phyloP scores from a whole-genome alignment of 2,329 filamentous ascomycete species.

The Verticillium albo-atrum region DNA sequence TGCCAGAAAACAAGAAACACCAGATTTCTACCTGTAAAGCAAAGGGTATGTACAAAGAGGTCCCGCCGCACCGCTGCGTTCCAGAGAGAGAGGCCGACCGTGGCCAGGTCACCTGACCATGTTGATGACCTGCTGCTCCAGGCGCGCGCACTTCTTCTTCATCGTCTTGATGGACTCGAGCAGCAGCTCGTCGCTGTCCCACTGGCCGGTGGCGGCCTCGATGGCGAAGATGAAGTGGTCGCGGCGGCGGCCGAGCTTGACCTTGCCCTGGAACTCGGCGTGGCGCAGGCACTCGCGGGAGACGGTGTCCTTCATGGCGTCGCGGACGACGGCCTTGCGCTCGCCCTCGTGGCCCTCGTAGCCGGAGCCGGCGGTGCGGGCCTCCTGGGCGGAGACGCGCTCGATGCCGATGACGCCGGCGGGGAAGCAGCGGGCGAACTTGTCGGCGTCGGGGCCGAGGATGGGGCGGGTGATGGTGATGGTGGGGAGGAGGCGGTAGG shows the following conservation, averaged over 20 bases:
- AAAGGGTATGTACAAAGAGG: neutral
- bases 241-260: constrained; percentile 81
- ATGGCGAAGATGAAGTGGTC: constrained; percentile 98
- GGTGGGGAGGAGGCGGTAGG: constrained; percentile 83
- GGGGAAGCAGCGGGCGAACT: constrained; percentile 88
- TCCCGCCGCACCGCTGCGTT: neutral
- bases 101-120: constrained; percentile 56
- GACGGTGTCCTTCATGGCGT: constrained; percentile 92
- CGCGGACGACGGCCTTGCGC: constrained; percentile 78
- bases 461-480: constrained; percentile 85
- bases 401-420: constrained; percentile 80
- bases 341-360: constrained; percentile 75
- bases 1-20: neutral
- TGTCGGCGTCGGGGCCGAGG: constrained; percentile 77
- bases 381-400: constrained; percentile 64
- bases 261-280: constrained; percentile 90
- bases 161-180: constrained; percentile 81
- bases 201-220: constrained; percentile 94
- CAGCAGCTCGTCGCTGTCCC: constrained; percentile 90
- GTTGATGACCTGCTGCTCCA: constrained; percentile 66
- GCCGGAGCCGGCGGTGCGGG: constrained; percentile 51
- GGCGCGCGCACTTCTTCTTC: constrained; percentile 74
- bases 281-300: constrained; percentile 90
- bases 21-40: neutral
- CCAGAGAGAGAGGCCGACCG: too few species aligned